Evolutionary conservation across 2,329 filamentous ascomycete genomes (phyloP), one percentile per base, ranked within the genome.

Genomic region (Alternaria infectoria): DNA sequence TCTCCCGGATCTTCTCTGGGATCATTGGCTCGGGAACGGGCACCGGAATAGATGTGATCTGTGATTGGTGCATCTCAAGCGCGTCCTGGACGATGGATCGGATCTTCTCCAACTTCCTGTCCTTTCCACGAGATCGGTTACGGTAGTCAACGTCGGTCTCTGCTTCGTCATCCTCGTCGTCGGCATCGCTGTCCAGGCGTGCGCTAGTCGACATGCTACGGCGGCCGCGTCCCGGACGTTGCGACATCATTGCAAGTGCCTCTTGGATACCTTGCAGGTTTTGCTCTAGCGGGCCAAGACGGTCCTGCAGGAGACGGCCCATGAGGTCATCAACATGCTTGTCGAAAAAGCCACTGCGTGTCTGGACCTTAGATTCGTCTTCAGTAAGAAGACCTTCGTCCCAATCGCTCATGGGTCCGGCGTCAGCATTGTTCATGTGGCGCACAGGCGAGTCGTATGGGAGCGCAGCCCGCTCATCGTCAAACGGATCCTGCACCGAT

Each of bases 281-380:
- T 75, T 90, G 89, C 80, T 97, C 93, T 28, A 99, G 82, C 32
- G 96, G 95, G 61, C 88, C 88, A 8, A 99, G 85, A 44, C 92
- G 90, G 66, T 90, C 87, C 56, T 93, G 88, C 55, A 99, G 82
- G 4, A 96, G 85, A 51, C 87, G 88, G 56, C 91, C 92, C 68
- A 99, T 91, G 67, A 98, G 82, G 54, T 93, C 89, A 76, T 97
- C 93, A 66, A 99, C 92, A 74, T 92, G 93, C 50, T 89, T 90
- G 74, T 98, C 93, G 74, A 98, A 97, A 85, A 97, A 98, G 50
- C 89, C 87, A 67, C 92, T 92, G 51, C 93, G 89, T 57, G 90
- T 89, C 68, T 92, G 89, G 59, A 98, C 84, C 80, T 97, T 97
- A 54, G 89, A 88, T 62, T 96, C 93, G 26, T 75, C 77, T 32